phyloP scores from a whole-genome alignment of 495 filamentous ascomycete species.

The Penicillium subrubescens region DNA sequence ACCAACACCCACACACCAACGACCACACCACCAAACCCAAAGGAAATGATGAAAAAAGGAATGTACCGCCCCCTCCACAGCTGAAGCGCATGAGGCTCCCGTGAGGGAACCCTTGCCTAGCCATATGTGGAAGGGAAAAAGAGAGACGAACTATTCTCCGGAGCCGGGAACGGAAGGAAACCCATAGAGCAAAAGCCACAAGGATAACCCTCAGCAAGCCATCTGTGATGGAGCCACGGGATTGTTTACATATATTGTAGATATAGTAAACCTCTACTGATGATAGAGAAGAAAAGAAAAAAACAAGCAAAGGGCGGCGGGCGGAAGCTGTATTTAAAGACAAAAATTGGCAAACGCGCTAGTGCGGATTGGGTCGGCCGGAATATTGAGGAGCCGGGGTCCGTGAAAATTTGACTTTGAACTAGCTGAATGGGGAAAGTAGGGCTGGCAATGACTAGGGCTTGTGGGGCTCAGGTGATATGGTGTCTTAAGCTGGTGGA shows the following conservation, averaged over 20 bases:
- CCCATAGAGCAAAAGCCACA: conserved; percentile 44
- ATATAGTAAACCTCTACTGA: conserved; percentile 54
- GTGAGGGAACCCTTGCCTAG: conserved; percentile 49
- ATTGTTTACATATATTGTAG: conserved; percentile 42
- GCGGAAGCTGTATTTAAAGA: conserved; percentile 29
- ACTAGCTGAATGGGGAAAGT: not conserved
- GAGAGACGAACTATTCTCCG: conserved; percentile 45
- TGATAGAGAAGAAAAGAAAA: conserved; percentile 46
- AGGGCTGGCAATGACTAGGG: conserved; percentile 14
- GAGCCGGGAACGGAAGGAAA: conserved; percentile 54
- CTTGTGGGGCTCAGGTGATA: conserved; percentile 10
- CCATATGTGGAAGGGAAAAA: conserved; percentile 52
- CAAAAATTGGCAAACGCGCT: conserved; percentile 20
- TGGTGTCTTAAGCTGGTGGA: not conserved
- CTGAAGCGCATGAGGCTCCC: conserved; percentile 51
- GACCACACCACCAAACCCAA: not conserved
- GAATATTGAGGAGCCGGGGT: conserved; percentile 11
- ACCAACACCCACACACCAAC: not conserved
- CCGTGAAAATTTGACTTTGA: not conserved
- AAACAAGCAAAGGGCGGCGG: conserved; percentile 25
- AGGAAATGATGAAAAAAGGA: conserved; percentile 25
- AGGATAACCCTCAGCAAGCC: conserved; percentile 55
- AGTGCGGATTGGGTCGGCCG: conserved; percentile 29
- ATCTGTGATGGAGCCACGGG: conserved; percentile 45
- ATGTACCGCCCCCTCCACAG: conserved; percentile 53